Percentiles rank a stretch among this genome's conserved stretches.
Conservation (phyloP, 768 basidiomycete species). For the Tylopilus sp. region DNA sequence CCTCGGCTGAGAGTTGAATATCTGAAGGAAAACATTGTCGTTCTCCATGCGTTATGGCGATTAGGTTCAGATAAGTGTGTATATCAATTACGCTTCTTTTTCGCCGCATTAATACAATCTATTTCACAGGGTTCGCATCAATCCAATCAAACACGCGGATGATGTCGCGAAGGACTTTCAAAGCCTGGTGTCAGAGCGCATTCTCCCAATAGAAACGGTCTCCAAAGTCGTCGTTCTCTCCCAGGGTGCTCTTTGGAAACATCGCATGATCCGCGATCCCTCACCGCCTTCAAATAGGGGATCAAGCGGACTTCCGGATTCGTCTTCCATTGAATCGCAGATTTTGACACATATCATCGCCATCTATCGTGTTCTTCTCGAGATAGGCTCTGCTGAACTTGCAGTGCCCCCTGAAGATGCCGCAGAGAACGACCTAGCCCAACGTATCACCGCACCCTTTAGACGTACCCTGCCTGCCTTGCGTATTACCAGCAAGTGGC, state of each 20-base stretch:
- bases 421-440: slow-evolving; percentile 61
- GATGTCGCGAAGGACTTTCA: slow-evolving; percentile 55
- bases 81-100: not conserved
- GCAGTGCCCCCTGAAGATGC: slow-evolving; percentile 51
- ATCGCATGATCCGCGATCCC: slow-evolving; percentile 65
- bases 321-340: slow-evolving; percentile 53
- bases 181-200: slow-evolving; percentile 60
- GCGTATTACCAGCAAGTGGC: slow-evolving; percentile 87
- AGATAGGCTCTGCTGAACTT: slow-evolving; percentile 63
- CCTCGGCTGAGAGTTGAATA: slow-evolving; percentile 54
- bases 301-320: slow-evolving; percentile 19
- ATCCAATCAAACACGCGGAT: slow-evolving; percentile 46
- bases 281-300: slow-evolving; percentile 28
- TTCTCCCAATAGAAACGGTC: slow-evolving; percentile 73
- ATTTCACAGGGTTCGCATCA: slow-evolving; percentile 35
- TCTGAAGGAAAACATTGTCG: slow-evolving; percentile 72
- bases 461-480: slow-evolving; percentile 84
- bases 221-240: slow-evolving; percentile 68
- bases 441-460: slow-evolving; percentile 82
- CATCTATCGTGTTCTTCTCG: slow-evolving; percentile 59
- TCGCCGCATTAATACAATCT: slow-evolving; percentile 3
- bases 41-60: slow-evolving; percentile 76
- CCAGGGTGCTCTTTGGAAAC: slow-evolving; percentile 82
- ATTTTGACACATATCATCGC: slow-evolving; percentile 67
- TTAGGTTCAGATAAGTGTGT: slow-evolving; percentile 53